Evolutionary conservation across 2,329 filamentous ascomycete genomes (phyloP).

Genomic region (Arthrinium puccinioides): DNA sequence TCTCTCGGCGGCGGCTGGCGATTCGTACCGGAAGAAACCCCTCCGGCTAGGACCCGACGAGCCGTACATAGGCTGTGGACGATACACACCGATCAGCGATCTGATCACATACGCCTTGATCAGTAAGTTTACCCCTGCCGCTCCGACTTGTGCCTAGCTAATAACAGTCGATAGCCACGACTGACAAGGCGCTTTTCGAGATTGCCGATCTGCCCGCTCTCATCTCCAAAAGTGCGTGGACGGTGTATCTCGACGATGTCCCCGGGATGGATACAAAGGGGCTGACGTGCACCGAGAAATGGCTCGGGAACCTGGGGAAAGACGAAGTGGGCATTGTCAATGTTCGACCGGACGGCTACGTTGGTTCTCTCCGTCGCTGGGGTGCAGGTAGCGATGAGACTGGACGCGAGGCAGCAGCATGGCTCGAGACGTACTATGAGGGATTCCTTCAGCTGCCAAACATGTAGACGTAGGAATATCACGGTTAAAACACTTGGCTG

Average conservation of each 20-base stretch:
- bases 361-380: slow-evolving; percentile 17
- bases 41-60: slow-evolving; percentile 53
- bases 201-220: slow-evolving; percentile 16
- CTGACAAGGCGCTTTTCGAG: slow-evolving; percentile 16
- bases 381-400: slow-evolving; percentile 21
- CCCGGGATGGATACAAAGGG: slow-evolving; percentile 17
- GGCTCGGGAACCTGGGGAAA: slow-evolving; percentile 14
- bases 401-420: slow-evolving; percentile 43
- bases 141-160: too few species aligned
- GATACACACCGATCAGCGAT: slow-evolving; percentile 62
- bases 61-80: slow-evolving; percentile 57
- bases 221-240: slow-evolving; percentile 17
- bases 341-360: slow-evolving; percentile 20
- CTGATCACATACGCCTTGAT: slow-evolving; percentile 65
- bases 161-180: slow-evolving; percentile 13
- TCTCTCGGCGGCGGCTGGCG: slow-evolving; percentile 49
- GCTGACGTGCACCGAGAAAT: slow-evolving; percentile 16
- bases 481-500: too few species aligned
- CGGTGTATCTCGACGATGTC: slow-evolving; percentile 20
- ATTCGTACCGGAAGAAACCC: slow-evolving; percentile 55
- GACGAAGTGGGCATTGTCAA: slow-evolving; percentile 16
- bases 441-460: slow-evolving; percentile 46
- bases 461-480: too few species aligned
- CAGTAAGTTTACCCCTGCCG: slow-evolving; percentile 36
- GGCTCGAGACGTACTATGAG: slow-evolving; percentile 48